These are phyloP conservation scores for Cordia subcordata DNA, from an alignment of 257 asterid genomes.

Conservation along the genomic window DNA sequence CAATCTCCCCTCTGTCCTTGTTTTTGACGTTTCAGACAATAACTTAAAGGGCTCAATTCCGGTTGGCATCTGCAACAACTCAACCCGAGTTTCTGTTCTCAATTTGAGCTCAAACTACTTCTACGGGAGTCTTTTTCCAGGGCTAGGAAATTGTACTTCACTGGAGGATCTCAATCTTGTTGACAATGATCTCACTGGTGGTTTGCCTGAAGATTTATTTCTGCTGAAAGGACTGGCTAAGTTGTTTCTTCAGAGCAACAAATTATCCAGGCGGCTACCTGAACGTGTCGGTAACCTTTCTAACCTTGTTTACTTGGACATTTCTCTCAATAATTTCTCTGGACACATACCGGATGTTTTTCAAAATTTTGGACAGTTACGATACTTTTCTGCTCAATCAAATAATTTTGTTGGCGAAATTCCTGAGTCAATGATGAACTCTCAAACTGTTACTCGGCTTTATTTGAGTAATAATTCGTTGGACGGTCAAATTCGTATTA, in stretches of 20 bases:
- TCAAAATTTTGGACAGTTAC: slow-evolving; percentile 33
- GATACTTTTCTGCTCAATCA: slow-evolving; percentile 62
- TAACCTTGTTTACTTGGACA: slow-evolving; percentile 48
- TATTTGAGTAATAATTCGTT: slow-evolving; percentile 70
- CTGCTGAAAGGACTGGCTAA: slow-evolving; percentile 32
- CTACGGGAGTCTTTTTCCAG: slow-evolving; percentile 35
- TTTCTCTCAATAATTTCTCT: slow-evolving; percentile 48
- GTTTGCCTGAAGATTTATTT: slow-evolving; percentile 60
- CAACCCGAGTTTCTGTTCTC: slow-evolving; percentile 38
- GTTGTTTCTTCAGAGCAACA: slow-evolving; percentile 49
- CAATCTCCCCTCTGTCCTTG: slow-evolving; percentile 47
- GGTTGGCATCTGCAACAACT: slow-evolving; percentile 52
- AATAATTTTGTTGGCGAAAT: slow-evolving; percentile 48
- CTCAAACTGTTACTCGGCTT: slow-evolving; percentile 37
- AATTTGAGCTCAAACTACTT: slow-evolving; percentile 42
- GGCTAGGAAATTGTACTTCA: slow-evolving; percentile 48
- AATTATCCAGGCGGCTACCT: slow-evolving; percentile 48
- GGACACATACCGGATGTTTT: slow-evolving; percentile 64
- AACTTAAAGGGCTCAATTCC: slow-evolving; percentile 47
- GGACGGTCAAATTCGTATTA: slow-evolving; percentile 44
- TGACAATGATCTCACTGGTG: slow-evolving; percentile 44
- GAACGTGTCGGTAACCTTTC: slow-evolving; percentile 56
- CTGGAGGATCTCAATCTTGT: slow-evolving; percentile 48
- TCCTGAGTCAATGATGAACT: slow-evolving; percentile 61
- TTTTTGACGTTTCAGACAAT: slow-evolving; percentile 53